Conservation (phyloP, 257 asterid genomes). For the Primulina huaijiensis region DNA sequence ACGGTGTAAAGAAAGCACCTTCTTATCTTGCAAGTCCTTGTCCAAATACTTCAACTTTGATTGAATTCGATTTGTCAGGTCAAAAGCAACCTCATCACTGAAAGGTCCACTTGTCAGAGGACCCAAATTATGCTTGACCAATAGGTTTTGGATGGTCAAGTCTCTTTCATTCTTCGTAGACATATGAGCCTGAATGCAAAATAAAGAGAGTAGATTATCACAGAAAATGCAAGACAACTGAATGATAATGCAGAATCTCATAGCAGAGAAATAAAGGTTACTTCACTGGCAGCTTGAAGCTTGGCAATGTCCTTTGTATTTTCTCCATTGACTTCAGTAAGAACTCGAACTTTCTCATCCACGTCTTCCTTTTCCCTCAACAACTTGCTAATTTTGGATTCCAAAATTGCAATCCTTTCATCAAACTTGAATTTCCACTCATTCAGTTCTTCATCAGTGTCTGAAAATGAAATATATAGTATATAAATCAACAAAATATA, state of each 20-base stretch:
- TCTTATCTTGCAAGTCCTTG: constrained; percentile 66
- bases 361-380: constrained; percentile 66
- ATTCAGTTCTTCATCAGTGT: constrained; percentile 88
- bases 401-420: constrained; percentile 59
- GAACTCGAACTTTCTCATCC: constrained; percentile 44
- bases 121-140: constrained; percentile 70
- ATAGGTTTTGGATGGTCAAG: constrained; percentile 45
- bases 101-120: constrained; percentile 53
- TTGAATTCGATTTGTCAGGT: constrained; percentile 56
- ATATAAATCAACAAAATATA: constrained; percentile 11
- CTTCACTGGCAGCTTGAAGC: constrained; percentile 73
- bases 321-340: constrained; percentile 32
- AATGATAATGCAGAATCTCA: constrained; percentile 24
- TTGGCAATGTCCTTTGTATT: constrained; percentile 55
- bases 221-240: constrained; percentile 19
- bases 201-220: constrained; percentile 24
- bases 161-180: constrained; percentile 74
- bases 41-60: constrained; percentile 52
- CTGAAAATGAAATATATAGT: constrained; percentile 34
- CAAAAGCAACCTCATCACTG: constrained; percentile 67
- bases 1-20: constrained; percentile 45
- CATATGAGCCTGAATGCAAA: constrained; percentile 52
- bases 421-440: constrained; percentile 94
- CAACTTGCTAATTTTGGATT: constrained; percentile 55
- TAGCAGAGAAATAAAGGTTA: constrained; percentile 34